Base-by-base conservation (phyloP, 768 basidiomycete genomes). In the Boletales sp. region DNA sequence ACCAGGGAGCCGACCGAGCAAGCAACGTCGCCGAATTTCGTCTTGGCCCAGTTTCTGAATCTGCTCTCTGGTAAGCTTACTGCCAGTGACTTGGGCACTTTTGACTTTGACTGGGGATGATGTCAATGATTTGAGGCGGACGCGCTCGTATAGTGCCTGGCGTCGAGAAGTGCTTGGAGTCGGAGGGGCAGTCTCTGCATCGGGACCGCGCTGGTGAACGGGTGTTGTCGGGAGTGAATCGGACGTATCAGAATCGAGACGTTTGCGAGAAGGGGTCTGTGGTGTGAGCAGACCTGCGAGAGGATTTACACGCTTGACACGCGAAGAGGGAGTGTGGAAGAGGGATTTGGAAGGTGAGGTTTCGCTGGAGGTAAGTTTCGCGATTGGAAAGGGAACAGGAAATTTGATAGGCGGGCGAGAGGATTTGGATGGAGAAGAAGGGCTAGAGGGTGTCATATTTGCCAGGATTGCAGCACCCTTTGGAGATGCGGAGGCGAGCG, bases 71-170 rank as follows among this genome's bases (percentile, higher is more conserved):
- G 79, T 80, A 57, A 87, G 69, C 48, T 70, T 81, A 11, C 73
- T 71, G 4, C 75, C 74, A 14, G 59, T 56, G 15, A 67, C 67
- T 17, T 74, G 72, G 44, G 62, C 70, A 41, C 71, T 75, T 44
- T 71, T 69, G 36, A 57, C 50, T 63, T 88, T 88, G 41, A 79
- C 80, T 0, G 90, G 89, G 9, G 86, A 82, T 34, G 74, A 70
- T 2, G 81, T 80, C 46, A 90, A 64, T 5, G 88, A 90, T 49
- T 80, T 78, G 59, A 86, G 84, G 15, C 85, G 84, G 41, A 92
- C 72, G 36, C 90, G 86, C 56, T 92, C 90, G 57, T 88, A 89
- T 2, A 93, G 72, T 8, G 90, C 90, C 59, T 84, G 82, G 40
- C 90, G 78, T 39, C 90, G 79, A 33, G 90, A 86, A 33, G 83